These are phyloP conservation scores for Solanum pennellii DNA, from an alignment of 257 asterid genomes.

Conservation along the genomic window DNA sequence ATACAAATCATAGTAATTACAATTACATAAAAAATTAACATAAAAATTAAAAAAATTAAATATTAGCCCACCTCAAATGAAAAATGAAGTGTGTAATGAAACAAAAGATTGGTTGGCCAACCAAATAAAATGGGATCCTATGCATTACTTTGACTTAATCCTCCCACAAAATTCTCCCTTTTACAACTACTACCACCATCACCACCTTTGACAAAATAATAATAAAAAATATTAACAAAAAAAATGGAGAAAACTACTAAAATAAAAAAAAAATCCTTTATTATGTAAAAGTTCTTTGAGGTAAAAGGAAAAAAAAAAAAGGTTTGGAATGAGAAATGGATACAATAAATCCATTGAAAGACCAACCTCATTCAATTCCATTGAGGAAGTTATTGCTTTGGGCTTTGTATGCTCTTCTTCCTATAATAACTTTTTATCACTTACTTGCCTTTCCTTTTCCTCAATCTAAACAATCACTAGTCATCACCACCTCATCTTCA, in stretches of 20 bases:
- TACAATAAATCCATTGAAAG: not conserved
- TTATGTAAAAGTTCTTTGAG: not conserved
- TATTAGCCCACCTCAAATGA: not conserved
- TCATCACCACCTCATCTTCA: not conserved
- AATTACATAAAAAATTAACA: not conserved
- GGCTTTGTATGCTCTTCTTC: not conserved
- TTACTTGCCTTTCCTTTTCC: not conserved
- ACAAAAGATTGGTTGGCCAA: slow-evolving; percentile 11
- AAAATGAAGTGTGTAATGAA: not conserved
- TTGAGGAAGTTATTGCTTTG: not conserved
- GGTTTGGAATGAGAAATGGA: not conserved
- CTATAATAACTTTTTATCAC: not conserved
- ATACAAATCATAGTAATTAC: not conserved
- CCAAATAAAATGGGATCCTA: slow-evolving; percentile 17
- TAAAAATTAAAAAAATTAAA: not conserved
- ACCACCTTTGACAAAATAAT: not conserved
- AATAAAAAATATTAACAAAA: not conserved
- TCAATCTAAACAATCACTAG: not conserved
- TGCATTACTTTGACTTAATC: slow-evolving; percentile 14
- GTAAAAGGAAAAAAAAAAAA: not conserved
- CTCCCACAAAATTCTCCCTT: not conserved
- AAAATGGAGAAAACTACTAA: not conserved
- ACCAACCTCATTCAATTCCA: not conserved
- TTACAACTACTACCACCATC: not conserved
- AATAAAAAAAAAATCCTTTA: not conserved